These are phyloP conservation scores for Pulveroboletus frians DNA, from an alignment of 768 basidiomycete species.

Conservation along the genomic window DNA sequence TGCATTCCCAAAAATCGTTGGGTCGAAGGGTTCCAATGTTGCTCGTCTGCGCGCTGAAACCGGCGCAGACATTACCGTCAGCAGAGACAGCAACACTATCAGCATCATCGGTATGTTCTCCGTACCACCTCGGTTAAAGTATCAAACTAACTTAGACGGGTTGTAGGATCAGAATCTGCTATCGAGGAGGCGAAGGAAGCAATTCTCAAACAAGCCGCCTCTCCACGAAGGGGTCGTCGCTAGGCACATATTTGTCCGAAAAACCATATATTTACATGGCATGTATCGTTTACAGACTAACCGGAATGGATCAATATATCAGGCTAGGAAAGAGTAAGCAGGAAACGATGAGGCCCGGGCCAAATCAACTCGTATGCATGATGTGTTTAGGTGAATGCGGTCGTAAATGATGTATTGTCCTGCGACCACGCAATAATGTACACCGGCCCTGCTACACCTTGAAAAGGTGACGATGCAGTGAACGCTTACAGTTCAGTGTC, in stretches of 20 bases:
- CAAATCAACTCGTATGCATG: no score
- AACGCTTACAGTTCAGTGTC: no score
- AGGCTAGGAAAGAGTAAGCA: background rate
- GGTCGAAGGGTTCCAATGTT: conserved; percentile 86
- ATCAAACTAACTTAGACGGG: conserved; percentile 10
- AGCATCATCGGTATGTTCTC: conserved; percentile 68
- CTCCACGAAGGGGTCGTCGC: conserved; percentile 20
- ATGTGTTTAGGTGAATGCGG: no score
- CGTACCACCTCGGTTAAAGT: background rate
- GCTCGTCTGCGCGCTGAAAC: conserved; percentile 83
- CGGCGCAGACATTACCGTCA: conserved; percentile 87
- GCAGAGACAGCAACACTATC: conserved; percentile 83
- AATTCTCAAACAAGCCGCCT: conserved; percentile 56
- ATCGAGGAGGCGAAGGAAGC: conserved; percentile 72
- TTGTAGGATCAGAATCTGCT: conserved; percentile 60
- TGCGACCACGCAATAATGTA: no score
- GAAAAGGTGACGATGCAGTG: no score
- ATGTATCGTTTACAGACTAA: conserved; percentile 25
- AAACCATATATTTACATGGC: conserved; percentile 21
- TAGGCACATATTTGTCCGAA: conserved; percentile 12
- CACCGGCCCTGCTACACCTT: no score
- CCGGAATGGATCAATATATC: conserved; percentile 19
- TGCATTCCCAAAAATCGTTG: conserved; percentile 90
- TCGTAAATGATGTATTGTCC: no score
- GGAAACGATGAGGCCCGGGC: no score